Conservation (phyloP, 306 rosid species). For the Macrotyloma uniflorum region DNA sequence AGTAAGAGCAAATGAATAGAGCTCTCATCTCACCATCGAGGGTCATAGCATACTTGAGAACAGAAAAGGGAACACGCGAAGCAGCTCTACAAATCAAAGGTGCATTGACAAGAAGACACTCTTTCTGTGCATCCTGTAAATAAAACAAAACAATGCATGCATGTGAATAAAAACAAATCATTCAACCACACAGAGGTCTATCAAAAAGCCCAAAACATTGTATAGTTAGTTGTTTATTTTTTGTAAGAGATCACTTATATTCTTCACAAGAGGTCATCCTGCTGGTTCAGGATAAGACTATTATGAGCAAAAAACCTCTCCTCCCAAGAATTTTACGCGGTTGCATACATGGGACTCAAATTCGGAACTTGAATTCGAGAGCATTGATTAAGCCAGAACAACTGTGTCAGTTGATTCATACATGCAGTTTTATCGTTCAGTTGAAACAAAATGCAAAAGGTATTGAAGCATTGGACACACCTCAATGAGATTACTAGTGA, state of each 20-base stretch:
- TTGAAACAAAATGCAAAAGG: not conserved
- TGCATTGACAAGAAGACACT: conserved; percentile 80
- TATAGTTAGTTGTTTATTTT: not conserved
- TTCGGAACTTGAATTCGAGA: too few relatives aligned
- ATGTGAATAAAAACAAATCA: not conserved
- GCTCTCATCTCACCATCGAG: conserved; percentile 89
- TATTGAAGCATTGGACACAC: conserved; percentile 42
- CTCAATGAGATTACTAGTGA: conserved; percentile 67
- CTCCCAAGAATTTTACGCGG: too few relatives aligned
- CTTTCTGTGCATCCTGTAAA: conserved; percentile 78
- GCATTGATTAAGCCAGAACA: too few relatives aligned
- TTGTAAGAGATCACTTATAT: not conserved
- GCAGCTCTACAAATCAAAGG: conserved; percentile 91
- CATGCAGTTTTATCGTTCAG: not conserved
- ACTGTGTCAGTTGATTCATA: too few relatives aligned
- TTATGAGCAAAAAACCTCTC: not conserved
- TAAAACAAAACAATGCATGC: not conserved
- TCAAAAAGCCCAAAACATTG: not conserved
- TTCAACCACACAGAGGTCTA: not conserved
- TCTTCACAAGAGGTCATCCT: not conserved
- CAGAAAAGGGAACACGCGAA: conserved; percentile 82
- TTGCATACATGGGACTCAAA: too few relatives aligned
- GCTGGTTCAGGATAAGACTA: not conserved
- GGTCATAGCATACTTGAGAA: conserved; percentile 96
- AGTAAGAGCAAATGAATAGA: conserved; percentile 6